Base-by-base conservation (phyloP, 1,284 basidiomycete genomes). In the Rhizoctonia solani region DNA sequence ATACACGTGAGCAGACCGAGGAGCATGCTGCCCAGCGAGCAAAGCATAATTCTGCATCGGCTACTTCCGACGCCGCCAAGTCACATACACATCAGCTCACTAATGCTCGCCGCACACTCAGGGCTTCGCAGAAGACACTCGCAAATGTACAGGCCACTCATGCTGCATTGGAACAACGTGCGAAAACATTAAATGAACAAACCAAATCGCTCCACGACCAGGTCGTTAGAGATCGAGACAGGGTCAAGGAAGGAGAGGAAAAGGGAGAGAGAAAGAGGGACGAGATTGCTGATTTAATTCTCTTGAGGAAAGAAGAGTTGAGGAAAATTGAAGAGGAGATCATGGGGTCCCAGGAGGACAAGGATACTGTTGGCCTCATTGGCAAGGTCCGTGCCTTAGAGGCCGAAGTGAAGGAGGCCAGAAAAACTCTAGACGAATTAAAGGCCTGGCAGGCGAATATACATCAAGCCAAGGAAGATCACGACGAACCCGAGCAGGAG, bases 11-110 rank as follows among this genome's bases (percentile, higher is more conserved):
- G 59, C 83, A 85, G 69, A 94, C 94, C 76, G 88, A 88, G 54
- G 85, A 88, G 70, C 95, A 98, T 75, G 96, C 98, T 73, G 81
- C 81, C 1, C 83, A 85, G 27, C 85, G 92, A 63, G 78, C 83
- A 29, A 93, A 97, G 74, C 80, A 93, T 66, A 95, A 94, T 76
- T 76, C 84, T 21, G 86, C 88, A 59, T 91, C 90, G 58, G 95
- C 95, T 77, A 77, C 81, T 0, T 81, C 97, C 5, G 95, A 98
- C 73, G 95, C 98, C 74, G 82, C 87, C 68, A 93, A 91, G 77
- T 87, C 95, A 42, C 80, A 81, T 52, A 92, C 94, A 4, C 58
- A 63, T 25, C 46, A 52, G 34, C 58, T 63, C 16, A 63, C 42
- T 2, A 52, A 41, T 16, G 58, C 58, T 29, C 58, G 58, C 34